Base-by-base conservation (phyloP, 345 rosid genomes). In the Dimocarpus longan region DNA sequence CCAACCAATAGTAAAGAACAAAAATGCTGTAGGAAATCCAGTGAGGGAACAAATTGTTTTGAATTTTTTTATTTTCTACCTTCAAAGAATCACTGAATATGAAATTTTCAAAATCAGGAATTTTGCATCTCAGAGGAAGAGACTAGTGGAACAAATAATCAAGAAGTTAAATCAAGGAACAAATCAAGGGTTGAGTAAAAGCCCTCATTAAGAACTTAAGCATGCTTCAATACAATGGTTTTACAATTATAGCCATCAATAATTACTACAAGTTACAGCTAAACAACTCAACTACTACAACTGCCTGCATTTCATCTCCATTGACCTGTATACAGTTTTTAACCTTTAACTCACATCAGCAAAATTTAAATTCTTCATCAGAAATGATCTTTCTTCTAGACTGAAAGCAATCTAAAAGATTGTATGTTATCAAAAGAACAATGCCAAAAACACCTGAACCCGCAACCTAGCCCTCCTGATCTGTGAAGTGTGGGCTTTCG, bases 401-500 rank as follows among this genome's bases (percentile, higher is more conserved):
- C 13, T 26, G 6, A 60, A 28, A 39, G 52, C 10, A 72, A 65
- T 3, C 24, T 4, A 16, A 68, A 26, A 37, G 8, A 70, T 73
- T 21, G 40, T 0, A 1, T 22, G 21, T n/a, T 15, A 43, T 22
- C 69, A 7, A 9, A 21, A 8, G 50, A 62, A 15, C 40, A 74
- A n/a, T 43, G 43, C 77, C 26, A 60, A 62, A 62, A 24, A 68
- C 62, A 75, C 57, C 73, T 43, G 18, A 54, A 65, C 18, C 42
- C 67, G 12, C 57, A 46, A 32, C 2, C 77, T 48, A 93, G 77
- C 82, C 54, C 86, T 95, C 97, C 0, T 90, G 91, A 76, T 92
- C 98, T 0, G 92, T 87, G 85, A 79, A 86, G 50, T 71, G 77
- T 3, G 99, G 97, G 71, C 96, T 90, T 77, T 96, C 97, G 1